Percentiles rank a stretch among this genome's conserved stretches.
phyloP scores from a whole-genome alignment of 192 early-diverging fungal genomes.

The Thamnidium elegans region DNA sequence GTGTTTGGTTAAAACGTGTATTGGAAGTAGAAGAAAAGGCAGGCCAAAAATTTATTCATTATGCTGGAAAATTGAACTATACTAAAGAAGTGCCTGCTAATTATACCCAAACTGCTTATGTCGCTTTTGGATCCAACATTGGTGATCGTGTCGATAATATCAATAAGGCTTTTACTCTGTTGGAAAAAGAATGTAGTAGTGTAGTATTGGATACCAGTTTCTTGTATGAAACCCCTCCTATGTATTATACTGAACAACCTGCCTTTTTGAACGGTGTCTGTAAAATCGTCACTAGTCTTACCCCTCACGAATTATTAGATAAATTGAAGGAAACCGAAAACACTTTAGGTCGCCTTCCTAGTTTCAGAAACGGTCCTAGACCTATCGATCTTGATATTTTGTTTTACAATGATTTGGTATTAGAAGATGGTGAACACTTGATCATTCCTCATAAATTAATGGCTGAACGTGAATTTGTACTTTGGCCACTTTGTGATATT shows the following conservation, averaged over 20 bases:
- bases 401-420: slow-evolving; percentile 79
- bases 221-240: slow-evolving; percentile 94
- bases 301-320: slow-evolving; percentile 68
- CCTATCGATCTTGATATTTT: slow-evolving; percentile 96
- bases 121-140: slow-evolving; percentile 90
- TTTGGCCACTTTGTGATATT: slow-evolving; percentile 93
- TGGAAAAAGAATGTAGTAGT: slow-evolving; percentile 45
- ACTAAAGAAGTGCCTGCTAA: slow-evolving; percentile 34
- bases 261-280: slow-evolving; percentile 87
- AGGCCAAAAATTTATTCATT: slow-evolving; percentile 18
- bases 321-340: slow-evolving; percentile 83
- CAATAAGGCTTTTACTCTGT: slow-evolving; percentile 59
- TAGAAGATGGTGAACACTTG: slow-evolving; percentile 58
- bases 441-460: slow-evolving; percentile 88
- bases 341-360: slow-evolving; percentile 69
- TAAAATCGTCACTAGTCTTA: slow-evolving; percentile 77
- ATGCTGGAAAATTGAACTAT: slow-evolving; percentile 10
- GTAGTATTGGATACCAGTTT: slow-evolving; percentile 87
- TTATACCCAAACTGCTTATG: slow-evolving; percentile 60
- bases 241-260: slow-evolving; percentile 94
- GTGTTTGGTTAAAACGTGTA: slow-evolving; percentile 26
- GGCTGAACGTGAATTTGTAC: slow-evolving; percentile 92
- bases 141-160: slow-evolving; percentile 83
- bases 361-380: slow-evolving; percentile 81
- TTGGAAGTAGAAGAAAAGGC: slow-evolving; percentile 24